Evolutionary conservation across 139 green algal species (phyloP).

Genomic region (Haematococcus lacustris): DNA sequence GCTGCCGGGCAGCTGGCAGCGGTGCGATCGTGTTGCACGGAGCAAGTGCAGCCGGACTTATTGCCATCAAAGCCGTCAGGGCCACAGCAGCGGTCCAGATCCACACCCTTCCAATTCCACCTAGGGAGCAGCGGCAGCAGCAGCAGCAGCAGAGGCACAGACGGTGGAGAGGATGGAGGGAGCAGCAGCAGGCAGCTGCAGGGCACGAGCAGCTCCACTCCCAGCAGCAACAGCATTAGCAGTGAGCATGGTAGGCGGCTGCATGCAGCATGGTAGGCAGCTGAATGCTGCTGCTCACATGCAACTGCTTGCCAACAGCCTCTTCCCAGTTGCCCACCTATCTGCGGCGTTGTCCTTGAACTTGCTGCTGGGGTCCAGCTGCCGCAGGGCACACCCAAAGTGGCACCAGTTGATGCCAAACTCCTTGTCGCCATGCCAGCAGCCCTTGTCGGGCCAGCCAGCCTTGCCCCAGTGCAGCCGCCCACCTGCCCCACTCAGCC

Average conservation of each 20-base stretch:
- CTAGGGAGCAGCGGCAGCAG: not conserved
- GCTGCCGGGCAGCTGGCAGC: conserved; percentile 26
- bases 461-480: conserved; percentile 79
- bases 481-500: conserved; percentile 2
- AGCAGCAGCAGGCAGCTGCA: not conserved
- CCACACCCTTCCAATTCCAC: conserved; percentile 48
- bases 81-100: conserved; percentile 45
- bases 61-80: conserved; percentile 14
- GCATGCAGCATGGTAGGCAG: not conserved
- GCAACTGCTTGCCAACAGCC: too few species aligned
- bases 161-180: not conserved
- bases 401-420: conserved; percentile 21
- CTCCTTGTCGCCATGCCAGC: conserved; percentile 44
- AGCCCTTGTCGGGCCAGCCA: conserved; percentile 45
- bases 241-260: not conserved
- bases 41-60: conserved; percentile 28
- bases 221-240: not conserved
- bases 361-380: conserved; percentile 44
- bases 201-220: not conserved
- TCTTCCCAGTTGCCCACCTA: too few species aligned
- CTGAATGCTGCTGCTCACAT: not conserved
- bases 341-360: conserved; percentile 29
- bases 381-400: conserved; percentile 46
- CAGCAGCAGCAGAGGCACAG: not conserved
- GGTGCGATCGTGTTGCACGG: conserved; percentile 18